phyloP scores from a whole-genome alignment of 2,329 filamentous ascomycete genomes.

The Dactylellina cionopaga region DNA sequence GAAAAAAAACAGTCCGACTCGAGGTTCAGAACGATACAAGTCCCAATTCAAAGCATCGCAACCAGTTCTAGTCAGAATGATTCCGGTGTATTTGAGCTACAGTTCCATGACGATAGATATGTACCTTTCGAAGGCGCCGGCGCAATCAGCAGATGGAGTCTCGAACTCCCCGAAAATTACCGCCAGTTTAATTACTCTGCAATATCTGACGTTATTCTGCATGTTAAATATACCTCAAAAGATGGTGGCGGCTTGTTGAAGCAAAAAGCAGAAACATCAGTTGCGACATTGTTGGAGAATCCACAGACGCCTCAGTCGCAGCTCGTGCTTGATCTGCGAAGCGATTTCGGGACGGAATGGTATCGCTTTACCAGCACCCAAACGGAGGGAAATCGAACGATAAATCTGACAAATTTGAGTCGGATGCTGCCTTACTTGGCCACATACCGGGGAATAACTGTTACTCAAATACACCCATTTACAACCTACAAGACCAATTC shows the following conservation, averaged over 20 bases:
- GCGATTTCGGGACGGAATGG: not conserved
- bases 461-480: not conserved
- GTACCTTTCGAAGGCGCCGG: slow-evolving; percentile 62
- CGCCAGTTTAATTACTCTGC: slow-evolving; percentile 59
- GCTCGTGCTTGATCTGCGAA: not conserved
- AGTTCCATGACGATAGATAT: slow-evolving; percentile 58
- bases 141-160: slow-evolving; percentile 58
- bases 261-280: not conserved
- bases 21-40: slow-evolving; percentile 55
- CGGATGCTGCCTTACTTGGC: not conserved
- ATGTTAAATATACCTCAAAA: slow-evolving; percentile 59
- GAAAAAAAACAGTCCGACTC: slow-evolving; percentile 47
- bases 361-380: not conserved
- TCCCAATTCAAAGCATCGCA: slow-evolving; percentile 53
- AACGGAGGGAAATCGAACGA: not conserved
- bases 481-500: not conserved
- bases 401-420: not conserved
- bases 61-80: slow-evolving; percentile 56
- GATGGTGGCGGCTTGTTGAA: slow-evolving; percentile 56
- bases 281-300: too few relatives aligned
- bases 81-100: slow-evolving; percentile 60
- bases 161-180: slow-evolving; percentile 57
- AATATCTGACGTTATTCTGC: slow-evolving; percentile 60
- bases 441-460: not conserved
- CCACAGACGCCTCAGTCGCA: not conserved